phyloP scores from a whole-genome alignment of 2,329 filamentous ascomycete species.

The Penicillium sclerotiorum region DNA sequence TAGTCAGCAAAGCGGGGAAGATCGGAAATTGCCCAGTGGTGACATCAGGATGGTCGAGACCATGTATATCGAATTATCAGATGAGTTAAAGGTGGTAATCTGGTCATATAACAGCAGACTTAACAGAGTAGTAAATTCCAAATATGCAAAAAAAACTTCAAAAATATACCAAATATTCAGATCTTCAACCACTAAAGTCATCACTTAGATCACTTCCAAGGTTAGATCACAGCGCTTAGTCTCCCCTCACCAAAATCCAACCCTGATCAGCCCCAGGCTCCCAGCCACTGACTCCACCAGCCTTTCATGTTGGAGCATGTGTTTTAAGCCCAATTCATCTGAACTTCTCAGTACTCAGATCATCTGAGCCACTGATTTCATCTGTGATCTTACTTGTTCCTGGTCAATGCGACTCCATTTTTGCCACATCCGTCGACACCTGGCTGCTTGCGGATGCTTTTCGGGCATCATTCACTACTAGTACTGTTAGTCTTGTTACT shows the following conservation, averaged over 20 bases:
- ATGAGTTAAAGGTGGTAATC: neutral
- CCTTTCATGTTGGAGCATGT: no score
- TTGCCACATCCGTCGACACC: slow-evolving; percentile 25
- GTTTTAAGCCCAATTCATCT: no score
- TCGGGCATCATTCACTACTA: neutral
- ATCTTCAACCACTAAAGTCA: no score
- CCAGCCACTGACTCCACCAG: slow-evolving; percentile 4
- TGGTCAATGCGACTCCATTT: slow-evolving; percentile 11
- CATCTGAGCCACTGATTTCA: neutral
- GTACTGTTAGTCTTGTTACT: no score
- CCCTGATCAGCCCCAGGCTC: slow-evolving; percentile 3
- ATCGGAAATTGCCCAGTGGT: slow-evolving; percentile 9
- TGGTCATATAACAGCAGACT: no score
- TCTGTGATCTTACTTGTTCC: neutral
- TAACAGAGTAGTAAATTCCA: no score
- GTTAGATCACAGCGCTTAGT: neutral
- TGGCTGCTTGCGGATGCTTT: slow-evolving; percentile 29
- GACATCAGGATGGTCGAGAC: slow-evolving; percentile 16
- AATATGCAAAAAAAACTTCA: no score
- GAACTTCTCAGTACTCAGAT: neutral
- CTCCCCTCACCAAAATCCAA: neutral
- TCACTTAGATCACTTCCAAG: no score
- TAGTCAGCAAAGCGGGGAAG: slow-evolving; percentile 10
- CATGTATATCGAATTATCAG: neutral
- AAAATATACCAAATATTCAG: no score